A percentile compares a stretch with the other conserved stretches of the same genome.
Conservation (phyloP, 73 alveolate genomes). For the Symbiodinium pilosum region DNA sequence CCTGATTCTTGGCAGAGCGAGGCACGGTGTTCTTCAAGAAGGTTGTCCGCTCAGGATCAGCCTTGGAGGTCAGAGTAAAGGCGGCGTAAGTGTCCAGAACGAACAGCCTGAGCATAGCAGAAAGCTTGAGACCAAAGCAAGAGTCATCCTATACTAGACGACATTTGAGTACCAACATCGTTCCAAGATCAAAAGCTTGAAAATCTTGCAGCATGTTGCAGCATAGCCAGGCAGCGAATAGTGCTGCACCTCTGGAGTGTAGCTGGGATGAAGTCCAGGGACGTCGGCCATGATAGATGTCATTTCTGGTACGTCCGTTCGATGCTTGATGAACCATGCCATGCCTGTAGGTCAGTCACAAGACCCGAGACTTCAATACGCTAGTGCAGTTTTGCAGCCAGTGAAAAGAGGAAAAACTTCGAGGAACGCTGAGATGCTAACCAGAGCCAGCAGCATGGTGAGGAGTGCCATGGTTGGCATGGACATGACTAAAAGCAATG, state of each 20-base stretch:
- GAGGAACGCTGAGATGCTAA: neutral
- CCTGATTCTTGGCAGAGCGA: neutral
- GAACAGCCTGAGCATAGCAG: neutral
- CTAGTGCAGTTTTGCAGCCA: neutral
- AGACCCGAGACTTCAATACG: neutral
- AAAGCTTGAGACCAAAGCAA: too few relatives aligned
- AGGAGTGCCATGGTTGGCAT: conserved; percentile 69
- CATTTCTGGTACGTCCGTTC: conserved; percentile 58
- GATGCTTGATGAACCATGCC: conserved; percentile 92
- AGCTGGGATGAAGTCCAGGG: conserved; percentile 48
- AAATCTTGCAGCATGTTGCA: too few relatives aligned
- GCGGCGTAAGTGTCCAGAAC: neutral
- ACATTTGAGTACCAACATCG: too few relatives aligned
- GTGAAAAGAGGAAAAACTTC: neutral
- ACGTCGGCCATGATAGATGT: conserved; percentile 31
- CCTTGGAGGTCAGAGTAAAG: neutral
- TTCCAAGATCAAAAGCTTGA: too few relatives aligned
- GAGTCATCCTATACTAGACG: neutral
- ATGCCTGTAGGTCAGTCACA: neutral
- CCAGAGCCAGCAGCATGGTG: conserved; percentile 49
- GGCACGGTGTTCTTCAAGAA: neutral
- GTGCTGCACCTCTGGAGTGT: conserved; percentile 20
- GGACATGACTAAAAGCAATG: conserved; percentile 28
- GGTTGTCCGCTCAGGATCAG: neutral
- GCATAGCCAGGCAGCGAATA: neutral